Evolutionary conservation across 163 green algal species (phyloP).

Genomic region (Scenedesmus sp.): DNA sequence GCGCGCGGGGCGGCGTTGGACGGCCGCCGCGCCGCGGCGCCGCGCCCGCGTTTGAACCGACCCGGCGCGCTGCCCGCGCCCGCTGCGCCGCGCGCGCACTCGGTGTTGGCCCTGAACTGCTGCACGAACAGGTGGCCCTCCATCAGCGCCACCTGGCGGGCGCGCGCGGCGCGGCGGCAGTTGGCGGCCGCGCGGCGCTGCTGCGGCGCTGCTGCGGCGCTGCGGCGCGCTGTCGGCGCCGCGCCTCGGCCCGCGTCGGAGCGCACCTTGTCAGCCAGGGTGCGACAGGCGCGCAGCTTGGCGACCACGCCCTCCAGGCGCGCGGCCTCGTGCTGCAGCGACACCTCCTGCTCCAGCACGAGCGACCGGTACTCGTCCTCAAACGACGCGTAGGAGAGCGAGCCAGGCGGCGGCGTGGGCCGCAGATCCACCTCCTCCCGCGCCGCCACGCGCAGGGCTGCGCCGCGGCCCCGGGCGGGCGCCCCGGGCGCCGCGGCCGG

Average conservation of each 20-base stretch:
- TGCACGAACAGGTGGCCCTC: background rate
- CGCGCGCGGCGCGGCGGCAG: background rate
- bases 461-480: too few relatives aligned
- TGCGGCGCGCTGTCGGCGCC: background rate
- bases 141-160: background rate
- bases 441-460: too few relatives aligned
- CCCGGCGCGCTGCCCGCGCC: background rate
- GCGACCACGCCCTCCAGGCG: constrained; percentile 26
- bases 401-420: too few relatives aligned
- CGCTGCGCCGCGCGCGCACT: background rate
- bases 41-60: background rate
- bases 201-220: background rate
- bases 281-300: background rate
- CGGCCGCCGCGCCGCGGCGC: background rate
- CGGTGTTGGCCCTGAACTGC: background rate
- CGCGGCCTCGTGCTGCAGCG: constrained; percentile 35
- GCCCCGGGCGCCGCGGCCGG: too few relatives aligned
- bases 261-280: constrained; percentile 34
- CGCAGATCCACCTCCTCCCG: too few relatives aligned
- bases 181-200: too few relatives aligned
- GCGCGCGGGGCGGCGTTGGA: background rate
- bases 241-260: background rate
- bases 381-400: constrained; percentile 19
- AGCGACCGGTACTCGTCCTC: constrained; percentile 40
- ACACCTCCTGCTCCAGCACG: constrained; percentile 30